Evolutionary conservation across 2,329 filamentous ascomycete species (phyloP), one percentile per base, ranked within the genome.

Genomic region (Cladosporium oxysporum): DNA sequence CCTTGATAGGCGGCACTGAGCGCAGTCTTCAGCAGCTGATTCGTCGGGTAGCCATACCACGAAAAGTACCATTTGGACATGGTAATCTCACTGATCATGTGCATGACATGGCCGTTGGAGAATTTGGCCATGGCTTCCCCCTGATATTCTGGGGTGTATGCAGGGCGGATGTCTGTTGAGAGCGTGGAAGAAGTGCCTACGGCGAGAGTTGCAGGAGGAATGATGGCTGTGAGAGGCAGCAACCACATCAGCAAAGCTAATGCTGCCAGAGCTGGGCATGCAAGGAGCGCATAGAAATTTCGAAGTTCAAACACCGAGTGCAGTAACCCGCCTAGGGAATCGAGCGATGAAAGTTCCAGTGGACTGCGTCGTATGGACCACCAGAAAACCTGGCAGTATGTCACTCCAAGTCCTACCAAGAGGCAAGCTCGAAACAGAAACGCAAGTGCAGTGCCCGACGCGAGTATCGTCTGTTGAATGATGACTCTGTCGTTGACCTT

Each of bases 321-420:
- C 53, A 57, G 14, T 18, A 57, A 6, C 2, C 53, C 53, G 7
- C 29, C 53, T 1, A 57, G 53, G 7, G 53, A 33, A 23, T 57
- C 53, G 28, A 57, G 28, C 18, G 28, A 35, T 23, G 53, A 57
- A 0, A 57, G 8, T 11, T 33, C 53, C 50, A 53, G 21, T 29
- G 50, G 50, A 28, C 50, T 53, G 28, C 50, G 50, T 1, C 28
- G 53, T 12, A 57, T 57, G 12, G 53, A 33, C 53, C 53, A 33
- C 53, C 53, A 57, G 12, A 57, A 57, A 3, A 57, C 53, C 29
- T 57, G 53, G 10, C 53, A 57, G 29, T 57, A 57, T 18, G 53
- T 57, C 16, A 33, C 53, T 6, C n/a, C 29, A 35, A 35, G 53
- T 5, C 53, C 53, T 35, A 57, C 29, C 18, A 57, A 6, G 23